Base-by-base conservation (phyloP, 176 grass and related monocot genomes). In the Sorghum bicolor region DNA sequence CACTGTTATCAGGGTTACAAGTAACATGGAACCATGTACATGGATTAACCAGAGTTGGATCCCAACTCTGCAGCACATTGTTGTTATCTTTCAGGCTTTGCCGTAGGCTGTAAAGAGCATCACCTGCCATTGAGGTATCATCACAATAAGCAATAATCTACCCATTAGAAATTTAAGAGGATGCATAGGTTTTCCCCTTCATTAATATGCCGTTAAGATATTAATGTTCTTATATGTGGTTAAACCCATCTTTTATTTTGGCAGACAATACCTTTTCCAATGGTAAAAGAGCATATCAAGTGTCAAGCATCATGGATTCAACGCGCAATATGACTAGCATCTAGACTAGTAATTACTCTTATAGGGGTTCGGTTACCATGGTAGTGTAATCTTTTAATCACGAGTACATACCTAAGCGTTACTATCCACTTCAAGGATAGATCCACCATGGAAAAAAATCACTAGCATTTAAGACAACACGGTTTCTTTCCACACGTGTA, bases 1-100 rank as follows among this genome's bases (percentile, higher is more conserved):
- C 94, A 82, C 81, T 79, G 86, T 91, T 96, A 40, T 96, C 87
- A 16, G 22, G 29, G 76, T 93, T 92, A 76, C 94, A 96, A 37
- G 94, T 96, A 74, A 96, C 90, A 87, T 96, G 94, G 78, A 96
- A 96, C 94, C 91, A 96, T 79, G 94, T 96, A 77, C 94, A 96
- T 16, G 91, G 91, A 85, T 96, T 96, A 77, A 96, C 94, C 36
- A 96, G 83, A 45, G 94, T 91, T 44, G 91, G 57, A 86, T 93
- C 94, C 94, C 94, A 96, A 86, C 91, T 96, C 76, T 96, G 91
- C 30, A 96, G 77, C 53, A 96, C 94, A 71, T 82, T 96, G 63
- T 78, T 84, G 41, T 77, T 36, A 89, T 96, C 94, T 69, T 85
- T 96, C 53, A 96, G 87, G 34, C 75, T 96, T 80, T 76, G 87